Evolutionary conservation across 2,329 filamentous ascomycete genomes (phyloP), one percentile per base, ranked within the genome.

Genomic region (Talaromyces pinophilus): DNA sequence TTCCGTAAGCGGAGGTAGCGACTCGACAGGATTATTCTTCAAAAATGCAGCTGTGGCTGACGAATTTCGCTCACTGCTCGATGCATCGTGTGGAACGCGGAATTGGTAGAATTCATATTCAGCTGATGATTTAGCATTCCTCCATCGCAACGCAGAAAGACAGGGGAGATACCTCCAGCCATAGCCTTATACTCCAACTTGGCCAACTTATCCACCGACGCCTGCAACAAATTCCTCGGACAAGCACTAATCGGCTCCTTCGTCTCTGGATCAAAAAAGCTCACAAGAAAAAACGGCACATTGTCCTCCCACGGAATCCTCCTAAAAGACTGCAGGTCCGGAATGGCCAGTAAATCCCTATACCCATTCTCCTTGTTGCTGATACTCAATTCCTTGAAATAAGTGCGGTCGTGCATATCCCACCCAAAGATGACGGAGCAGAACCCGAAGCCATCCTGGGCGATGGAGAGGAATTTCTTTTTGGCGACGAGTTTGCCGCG

Each of bases 81-180:
- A 74, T 25, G 78, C 71, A 52, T 77, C 75, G 62, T 77, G 69
- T 10, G 93, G 93, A 4, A 87, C 87, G 73, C 88, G 86, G 80
- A 96, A 97, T 74, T 95, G 92, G 82, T 90, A 97, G 85, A 97
- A 97, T 74, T 97, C 93, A 81, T 95, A 97, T 77, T 97, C 93
- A 73, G 92, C 93, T 96, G 73, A 59, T 46, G n/a, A 50, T 33
- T 72, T 50, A 72, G 70, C 50, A 59, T 25, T 8, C 50, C 33
- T 35, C 33, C 25, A n/a, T 48, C 22, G 6, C 22, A 33, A 8
- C 28, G 3, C 15, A 10, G 5, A 28, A 25, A 15, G 15, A 28
- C 10, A 66, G 17, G 38, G 73, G 69, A 57, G 88, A 76, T 79
- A 96, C 92, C 92, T 80, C 93, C 93, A 66, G 93, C 93, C 90